Evolutionary conservation across 441 rosid species (phyloP), one percentile per base, ranked within the genome.

Genomic region (Erysimum cheiri): DNA sequence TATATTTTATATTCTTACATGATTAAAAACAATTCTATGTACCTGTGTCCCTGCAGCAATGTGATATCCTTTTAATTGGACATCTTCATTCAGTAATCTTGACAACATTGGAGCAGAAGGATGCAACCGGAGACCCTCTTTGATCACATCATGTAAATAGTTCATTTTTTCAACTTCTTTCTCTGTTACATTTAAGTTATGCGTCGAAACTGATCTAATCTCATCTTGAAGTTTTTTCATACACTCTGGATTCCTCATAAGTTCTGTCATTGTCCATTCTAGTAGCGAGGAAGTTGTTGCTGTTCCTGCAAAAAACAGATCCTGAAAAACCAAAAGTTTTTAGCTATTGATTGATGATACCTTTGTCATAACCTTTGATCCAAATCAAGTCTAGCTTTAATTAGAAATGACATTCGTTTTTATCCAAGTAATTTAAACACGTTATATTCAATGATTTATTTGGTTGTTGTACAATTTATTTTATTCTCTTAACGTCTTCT

Each of bases 21-120:
- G 19, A 44, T 44, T 6, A 6, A 2, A 1, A 2, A 15, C 6
- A 41, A 5, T 14, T 4, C 24, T 12, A 39, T 15, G 24, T 50
- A 65, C 70, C 37, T 39, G 60, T 52, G 70, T 66, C n/a, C 61
- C 70, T 0, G 39, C 70, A 26, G 52, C 40, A 37, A 66, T 66
- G 39, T 66, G 52, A 10, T 53, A 66, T 53, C 61, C 61, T 4
- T 66, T 52, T 52, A 66, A 9, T 26, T 39, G 5, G 13, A 53
- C 39, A 53, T 66, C 41, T 52, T 66, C 52, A 6, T 4, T 66
- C 2, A 5, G 12, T 40, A 50, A n/a, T 39, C 70, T 41, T 2
- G 3, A 10, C 3, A 28, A 4, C 19, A 39, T 0, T 37, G 40
- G 70, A 66, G 1, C 29, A 0, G 70, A 29, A 2, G 61, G 70